Evolutionary conservation across 345 rosid genomes (phyloP).

Genomic region (Sapria himalayana): DNA sequence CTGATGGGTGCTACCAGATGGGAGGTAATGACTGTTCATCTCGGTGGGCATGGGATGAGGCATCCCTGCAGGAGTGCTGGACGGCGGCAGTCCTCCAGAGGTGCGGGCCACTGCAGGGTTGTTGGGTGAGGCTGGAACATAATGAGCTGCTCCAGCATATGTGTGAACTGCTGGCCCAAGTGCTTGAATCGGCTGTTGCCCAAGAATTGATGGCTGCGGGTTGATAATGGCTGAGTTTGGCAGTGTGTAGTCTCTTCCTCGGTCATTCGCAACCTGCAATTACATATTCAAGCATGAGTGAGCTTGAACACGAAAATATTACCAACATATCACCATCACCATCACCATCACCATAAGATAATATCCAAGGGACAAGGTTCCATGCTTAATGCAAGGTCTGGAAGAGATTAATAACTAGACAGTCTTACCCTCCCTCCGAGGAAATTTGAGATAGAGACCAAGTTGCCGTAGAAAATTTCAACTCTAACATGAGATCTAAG

Average conservation of each 20-base stretch:
- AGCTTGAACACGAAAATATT: no score
- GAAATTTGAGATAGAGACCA: no score
- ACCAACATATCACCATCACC: no score
- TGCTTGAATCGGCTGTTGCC: conserved; percentile 38
- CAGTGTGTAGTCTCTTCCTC: conserved; percentile 80
- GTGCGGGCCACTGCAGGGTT: conserved; percentile 30
- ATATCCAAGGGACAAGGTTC: no score
- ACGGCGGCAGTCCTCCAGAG: conserved; percentile 42
- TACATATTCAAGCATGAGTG: no score
- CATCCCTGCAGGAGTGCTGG: no score
- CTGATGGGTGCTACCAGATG: conserved; percentile 26
- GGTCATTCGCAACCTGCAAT: conserved; percentile 66
- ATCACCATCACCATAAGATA: no score
- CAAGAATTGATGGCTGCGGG: conserved; percentile 38
- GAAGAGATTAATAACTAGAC: no score
- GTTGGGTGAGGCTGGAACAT: conserved; percentile 12
- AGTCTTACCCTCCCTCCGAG: no score
- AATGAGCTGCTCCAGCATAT: conserved; percentile 28
- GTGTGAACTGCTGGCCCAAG: conserved; percentile 22
- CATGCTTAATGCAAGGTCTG: no score
- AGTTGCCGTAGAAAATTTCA: no score
- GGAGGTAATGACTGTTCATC: conserved; percentile 40
- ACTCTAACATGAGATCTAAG: no score
- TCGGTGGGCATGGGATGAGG: conserved; percentile 35
- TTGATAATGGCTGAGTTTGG: conserved; percentile 29